phyloP scores from a whole-genome alignment of 2,329 filamentous ascomycete genomes.

The Trichophyton verrucosum region DNA sequence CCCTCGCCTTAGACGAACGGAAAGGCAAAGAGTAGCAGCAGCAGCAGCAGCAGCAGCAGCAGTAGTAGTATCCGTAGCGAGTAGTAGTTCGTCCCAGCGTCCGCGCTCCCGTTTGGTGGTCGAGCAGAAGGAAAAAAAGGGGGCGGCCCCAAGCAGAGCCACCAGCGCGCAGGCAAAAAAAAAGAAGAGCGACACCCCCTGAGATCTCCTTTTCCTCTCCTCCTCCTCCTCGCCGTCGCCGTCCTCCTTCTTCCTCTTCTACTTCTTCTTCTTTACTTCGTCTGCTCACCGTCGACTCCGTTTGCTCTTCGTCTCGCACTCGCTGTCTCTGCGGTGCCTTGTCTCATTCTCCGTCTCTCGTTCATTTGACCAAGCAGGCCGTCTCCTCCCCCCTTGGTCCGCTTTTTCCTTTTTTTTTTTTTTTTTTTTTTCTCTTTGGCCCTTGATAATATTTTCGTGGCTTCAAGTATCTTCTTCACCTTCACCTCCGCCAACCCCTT shows the following conservation, averaged over 20 bases:
- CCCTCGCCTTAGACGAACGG: too few relatives aligned
- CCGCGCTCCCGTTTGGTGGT: too few relatives aligned
- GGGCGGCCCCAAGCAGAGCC: too few relatives aligned
- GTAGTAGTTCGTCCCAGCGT: too few relatives aligned
- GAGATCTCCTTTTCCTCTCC: not conserved
- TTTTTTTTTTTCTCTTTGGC: not conserved
- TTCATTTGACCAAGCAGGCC: not conserved
- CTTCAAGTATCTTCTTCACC: not conserved
- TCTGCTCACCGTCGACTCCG: not conserved
- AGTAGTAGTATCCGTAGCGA: too few relatives aligned
- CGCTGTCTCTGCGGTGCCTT: conserved; percentile 17
- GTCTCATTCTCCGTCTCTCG: conserved; percentile 10
- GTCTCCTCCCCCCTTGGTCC: not conserved
- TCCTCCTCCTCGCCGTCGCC: not conserved
- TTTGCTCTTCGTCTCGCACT: conserved; percentile 20
- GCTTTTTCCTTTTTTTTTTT: not conserved
- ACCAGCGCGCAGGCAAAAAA: too few relatives aligned
- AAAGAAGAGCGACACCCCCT: too few relatives aligned
- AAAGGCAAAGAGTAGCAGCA: too few relatives aligned
- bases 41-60: too few relatives aligned
- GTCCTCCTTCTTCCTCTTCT: too few relatives aligned
- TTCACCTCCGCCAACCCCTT: conserved; percentile 4
- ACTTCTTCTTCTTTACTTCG: too few relatives aligned
- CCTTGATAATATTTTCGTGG: not conserved
- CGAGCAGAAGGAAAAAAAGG: too few relatives aligned